Evolutionary conservation across 1,284 basidiomycete species (phyloP).

Genomic region (Wolfiporia cocos): DNA sequence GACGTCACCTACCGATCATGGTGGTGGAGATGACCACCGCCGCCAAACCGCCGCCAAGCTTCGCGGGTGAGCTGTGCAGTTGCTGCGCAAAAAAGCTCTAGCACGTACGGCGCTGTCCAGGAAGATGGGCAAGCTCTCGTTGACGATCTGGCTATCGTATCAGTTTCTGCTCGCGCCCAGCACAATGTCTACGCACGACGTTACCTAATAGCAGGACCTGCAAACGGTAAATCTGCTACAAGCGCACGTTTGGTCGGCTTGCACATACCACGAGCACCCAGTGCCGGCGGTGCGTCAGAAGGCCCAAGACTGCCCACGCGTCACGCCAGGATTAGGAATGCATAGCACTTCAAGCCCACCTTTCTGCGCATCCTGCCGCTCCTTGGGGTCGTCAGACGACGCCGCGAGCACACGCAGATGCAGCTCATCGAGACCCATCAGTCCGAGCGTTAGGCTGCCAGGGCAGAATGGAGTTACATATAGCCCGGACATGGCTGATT

Average conservation of each 20-base stretch:
- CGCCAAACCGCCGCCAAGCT: conserved; percentile 80
- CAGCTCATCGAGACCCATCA: conserved; percentile 94
- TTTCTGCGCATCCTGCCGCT: conserved; percentile 67
- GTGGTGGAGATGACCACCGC: conserved; percentile 83
- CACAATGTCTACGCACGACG: conserved; percentile 52
- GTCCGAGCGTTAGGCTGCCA: conserved; percentile 73
- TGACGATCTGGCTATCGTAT: conserved; percentile 82
- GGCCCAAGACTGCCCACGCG: conserved; percentile 51
- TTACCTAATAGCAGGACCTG: conserved; percentile 82
- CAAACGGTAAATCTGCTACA: neutral
- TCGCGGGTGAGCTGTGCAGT: too few relatives aligned
- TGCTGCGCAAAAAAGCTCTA: too few relatives aligned
- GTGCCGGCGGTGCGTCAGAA: conserved; percentile 81
- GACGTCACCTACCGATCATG: conserved; percentile 68
- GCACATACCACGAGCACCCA: conserved; percentile 87
- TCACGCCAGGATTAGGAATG: neutral
- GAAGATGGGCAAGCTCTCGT: conserved; percentile 93
- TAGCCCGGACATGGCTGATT: neutral
- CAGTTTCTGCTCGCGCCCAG: too few relatives aligned
- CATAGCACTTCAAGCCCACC: conserved; percentile 32
- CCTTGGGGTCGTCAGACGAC: conserved; percentile 68
- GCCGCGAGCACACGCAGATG: conserved; percentile 83
- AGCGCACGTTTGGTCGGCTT: neutral
- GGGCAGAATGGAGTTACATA: neutral
- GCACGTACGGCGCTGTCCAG: conserved; percentile 80